phyloP scores from a whole-genome alignment of 768 basidiomycete genomes.

The Kwoniella sp. region DNA sequence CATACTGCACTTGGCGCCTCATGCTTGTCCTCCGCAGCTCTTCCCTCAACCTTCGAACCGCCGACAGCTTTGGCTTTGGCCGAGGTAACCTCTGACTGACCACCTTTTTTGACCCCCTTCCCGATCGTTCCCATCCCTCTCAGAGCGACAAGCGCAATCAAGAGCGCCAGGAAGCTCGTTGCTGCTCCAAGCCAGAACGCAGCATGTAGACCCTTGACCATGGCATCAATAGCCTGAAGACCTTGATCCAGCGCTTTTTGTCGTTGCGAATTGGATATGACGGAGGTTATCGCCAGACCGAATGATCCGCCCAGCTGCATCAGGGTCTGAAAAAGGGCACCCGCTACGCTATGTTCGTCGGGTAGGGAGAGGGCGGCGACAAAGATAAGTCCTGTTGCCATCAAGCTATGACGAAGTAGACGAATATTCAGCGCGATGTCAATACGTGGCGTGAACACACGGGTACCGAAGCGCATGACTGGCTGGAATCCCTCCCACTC shows the following conservation, averaged over 20 bases:
- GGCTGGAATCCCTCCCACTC: too few species aligned
- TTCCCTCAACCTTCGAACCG: too few species aligned
- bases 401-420: conserved; percentile 28
- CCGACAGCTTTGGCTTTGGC: too few species aligned
- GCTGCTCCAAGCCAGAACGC: conserved; percentile 51
- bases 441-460: too few species aligned
- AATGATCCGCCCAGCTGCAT: conserved; percentile 48
- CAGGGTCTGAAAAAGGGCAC: conserved; percentile 49
- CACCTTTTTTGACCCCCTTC: conserved; percentile 12
- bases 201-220: conserved; percentile 39
- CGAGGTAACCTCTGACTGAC: too few species aligned
- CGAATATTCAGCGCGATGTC: not conserved
- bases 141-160: conserved; percentile 37
- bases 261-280: conserved; percentile 33
- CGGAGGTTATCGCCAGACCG: conserved; percentile 46
- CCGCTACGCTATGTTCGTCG: conserved; percentile 45
- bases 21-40: too few species aligned
- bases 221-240: conserved; percentile 14
- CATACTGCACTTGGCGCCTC: too few species aligned
- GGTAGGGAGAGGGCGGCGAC: conserved; percentile 43
- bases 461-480: not conserved
- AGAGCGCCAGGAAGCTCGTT: conserved; percentile 34
- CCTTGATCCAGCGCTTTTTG: conserved; percentile 23
- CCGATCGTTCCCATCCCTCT: conserved; percentile 47
- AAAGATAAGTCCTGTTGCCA: conserved; percentile 49